A percentile compares a stretch with the other conserved stretches of the same genome.
phyloP scores from a whole-genome alignment of 2,329 filamentous ascomycete genomes.

The Ophiostoma himal-ulmi region DNA sequence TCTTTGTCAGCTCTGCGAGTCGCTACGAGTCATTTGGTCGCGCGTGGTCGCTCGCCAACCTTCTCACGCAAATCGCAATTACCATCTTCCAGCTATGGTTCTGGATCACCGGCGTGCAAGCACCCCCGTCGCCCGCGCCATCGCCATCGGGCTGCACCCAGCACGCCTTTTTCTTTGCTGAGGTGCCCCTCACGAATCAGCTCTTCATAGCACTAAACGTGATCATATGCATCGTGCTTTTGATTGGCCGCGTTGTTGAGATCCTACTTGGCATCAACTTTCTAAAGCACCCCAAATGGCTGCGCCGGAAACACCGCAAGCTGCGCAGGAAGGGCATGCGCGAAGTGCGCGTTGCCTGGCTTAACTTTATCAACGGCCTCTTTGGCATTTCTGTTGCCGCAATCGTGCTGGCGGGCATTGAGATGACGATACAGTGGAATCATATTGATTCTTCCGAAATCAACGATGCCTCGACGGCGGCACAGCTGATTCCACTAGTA shows the following conservation, averaged over 20 bases:
- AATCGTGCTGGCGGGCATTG: slow-evolving; percentile 19
- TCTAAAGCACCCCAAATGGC: slow-evolving; percentile 15
- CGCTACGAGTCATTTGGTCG: background rate
- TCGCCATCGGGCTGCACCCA: slow-evolving; percentile 13
- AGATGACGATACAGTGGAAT: slow-evolving; percentile 28
- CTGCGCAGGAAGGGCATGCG: slow-evolving; percentile 15
- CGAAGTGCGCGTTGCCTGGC: slow-evolving; percentile 11
- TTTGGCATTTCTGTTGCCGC: slow-evolving; percentile 7
- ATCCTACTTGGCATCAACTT: slow-evolving; percentile 13
- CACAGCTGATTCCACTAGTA: slow-evolving; percentile 26
- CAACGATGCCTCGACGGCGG: slow-evolving; percentile 27
- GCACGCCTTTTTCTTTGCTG: slow-evolving; percentile 26
- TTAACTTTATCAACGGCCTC: slow-evolving; percentile 2
- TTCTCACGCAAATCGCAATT: slow-evolving; percentile 20
- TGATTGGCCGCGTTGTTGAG: slow-evolving; percentile 22
- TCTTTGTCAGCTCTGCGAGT: slow-evolving; percentile 7
- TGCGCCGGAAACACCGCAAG: slow-evolving; percentile 18
- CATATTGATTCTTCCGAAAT: slow-evolving; percentile 27
- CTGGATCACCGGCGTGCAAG: slow-evolving; percentile 18
- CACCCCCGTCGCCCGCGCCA: background rate
- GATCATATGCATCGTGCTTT: slow-evolving; percentile 23
- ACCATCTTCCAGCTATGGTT: slow-evolving; percentile 27
- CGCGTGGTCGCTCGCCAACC: slow-evolving; percentile 19
- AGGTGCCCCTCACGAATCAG: slow-evolving; percentile 20
- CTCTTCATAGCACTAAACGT: slow-evolving; percentile 25